Base-by-base conservation (phyloP, 805 yeast species). In the Blastobotrys robertii region DNA sequence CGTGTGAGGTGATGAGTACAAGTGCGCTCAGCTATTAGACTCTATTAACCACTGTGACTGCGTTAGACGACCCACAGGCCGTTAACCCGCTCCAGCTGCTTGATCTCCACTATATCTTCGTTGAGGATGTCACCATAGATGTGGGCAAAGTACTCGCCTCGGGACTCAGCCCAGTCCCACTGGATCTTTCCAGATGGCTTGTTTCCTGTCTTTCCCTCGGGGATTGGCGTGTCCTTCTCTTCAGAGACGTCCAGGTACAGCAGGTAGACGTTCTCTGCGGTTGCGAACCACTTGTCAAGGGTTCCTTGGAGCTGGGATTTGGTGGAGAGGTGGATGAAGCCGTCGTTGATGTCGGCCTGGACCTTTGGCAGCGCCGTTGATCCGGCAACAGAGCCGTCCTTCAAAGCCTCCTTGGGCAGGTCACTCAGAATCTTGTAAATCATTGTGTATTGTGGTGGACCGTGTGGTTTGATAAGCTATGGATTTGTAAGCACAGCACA, bases 311-410 rank as follows among this genome's bases (percentile, higher is more conserved):
- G 41, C 45, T 56, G 59, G 9, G 43, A 45, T 16, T 35, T 41
- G 19, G 59, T 53, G 22, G 56, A 52, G 31, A 56, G 44, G 41
- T 56, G 60, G 15, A 55, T 48, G 37, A 50, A 56, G 11, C 60
- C 60, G 38, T 56, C 58, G 36, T 50, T 51, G 14, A 46, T 37
- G 37, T 56, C 60, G 16, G 55, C 42, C 8, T 52, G 52, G 13
- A 50, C 38, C 22, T 45, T 33, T 9, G 59, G 59, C 9, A 55
- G 46, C 15, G 50, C 48, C 6, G 50, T 40, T 22, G 48, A 38
- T 11, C 47, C 44, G 15, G 44, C 35, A 2, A 43, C 47, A 14
- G 50, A 38, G 36, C 52, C 54, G 44, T 50, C 53, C 37, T 52
- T 50, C 11, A 32, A 32, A 11, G 57, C 57, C 38, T 54, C 57